A percentile compares a stretch with the other conserved stretches of the same genome.
Evolutionary conservation across 1,284 basidiomycete species (phyloP).

Genomic region (Trichosporon faecale): DNA sequence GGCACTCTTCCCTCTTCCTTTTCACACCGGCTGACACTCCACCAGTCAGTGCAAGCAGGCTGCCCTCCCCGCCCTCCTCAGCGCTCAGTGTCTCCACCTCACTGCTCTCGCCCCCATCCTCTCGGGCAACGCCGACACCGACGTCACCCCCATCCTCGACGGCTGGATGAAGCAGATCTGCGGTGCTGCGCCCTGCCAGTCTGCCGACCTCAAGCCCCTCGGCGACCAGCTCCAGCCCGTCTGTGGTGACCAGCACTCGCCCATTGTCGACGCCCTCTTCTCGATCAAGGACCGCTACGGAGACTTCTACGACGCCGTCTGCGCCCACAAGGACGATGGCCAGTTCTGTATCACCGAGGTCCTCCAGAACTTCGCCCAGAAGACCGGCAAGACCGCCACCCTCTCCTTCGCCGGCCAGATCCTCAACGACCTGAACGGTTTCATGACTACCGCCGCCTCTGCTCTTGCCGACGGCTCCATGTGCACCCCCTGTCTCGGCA

Average conservation of each 20-base stretch:
- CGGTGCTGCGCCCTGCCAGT: constrained; percentile 35
- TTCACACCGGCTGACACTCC: background rate
- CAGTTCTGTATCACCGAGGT: constrained; percentile 34
- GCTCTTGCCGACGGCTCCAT: constrained; percentile 31
- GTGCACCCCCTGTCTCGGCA: constrained; percentile 43
- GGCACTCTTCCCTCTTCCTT: background rate
- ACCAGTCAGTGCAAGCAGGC: background rate
- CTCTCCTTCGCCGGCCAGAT: constrained; percentile 31
- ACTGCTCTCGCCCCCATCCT: constrained; percentile 35
- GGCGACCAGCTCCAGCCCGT: constrained; percentile 1
- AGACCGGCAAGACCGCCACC: constrained; percentile 32
- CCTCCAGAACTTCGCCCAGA: constrained; percentile 37
- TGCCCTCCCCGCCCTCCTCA: background rate
- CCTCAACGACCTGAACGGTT: constrained; percentile 25
- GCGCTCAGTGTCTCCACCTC: constrained; percentile 34
- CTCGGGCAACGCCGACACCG: constrained; percentile 27
- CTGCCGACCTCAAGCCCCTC: constrained; percentile 37
- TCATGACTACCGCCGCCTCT: constrained; percentile 19
- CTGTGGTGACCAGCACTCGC: background rate
- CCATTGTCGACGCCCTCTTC: constrained; percentile 20
- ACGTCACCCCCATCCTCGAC: constrained; percentile 35
- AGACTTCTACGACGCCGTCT: constrained; percentile 39
- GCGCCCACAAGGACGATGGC: constrained; percentile 44
- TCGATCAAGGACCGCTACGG: constrained; percentile 33
- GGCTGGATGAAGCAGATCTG: constrained; percentile 42